phyloP scores from a whole-genome alignment of 305 asterid species.

The Striga hermonthica region DNA sequence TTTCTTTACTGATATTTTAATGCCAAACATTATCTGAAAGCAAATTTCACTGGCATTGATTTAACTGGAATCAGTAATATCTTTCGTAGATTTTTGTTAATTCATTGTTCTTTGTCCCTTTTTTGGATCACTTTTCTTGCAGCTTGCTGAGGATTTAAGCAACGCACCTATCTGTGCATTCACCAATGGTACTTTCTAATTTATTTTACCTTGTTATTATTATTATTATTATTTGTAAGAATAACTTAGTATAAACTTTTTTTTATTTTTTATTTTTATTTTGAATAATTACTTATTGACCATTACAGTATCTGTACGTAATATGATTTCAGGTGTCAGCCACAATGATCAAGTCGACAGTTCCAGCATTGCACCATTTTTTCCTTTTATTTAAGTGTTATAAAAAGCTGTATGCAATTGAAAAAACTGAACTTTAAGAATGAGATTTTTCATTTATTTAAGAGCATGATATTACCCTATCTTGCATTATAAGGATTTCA shows the following conservation, averaged over 20 bases:
- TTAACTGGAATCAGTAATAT: not conserved
- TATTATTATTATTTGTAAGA: not conserved
- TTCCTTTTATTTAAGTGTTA: too few relatives aligned
- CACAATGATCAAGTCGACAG: conserved; percentile 87
- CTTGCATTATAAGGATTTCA: too few relatives aligned
- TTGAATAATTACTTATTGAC: not conserved
- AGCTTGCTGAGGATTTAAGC: conserved; percentile 96
- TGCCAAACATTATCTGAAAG: not conserved
- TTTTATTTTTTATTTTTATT: too few relatives aligned
- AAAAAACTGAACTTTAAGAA: too few relatives aligned
- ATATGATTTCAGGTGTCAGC: conserved; percentile 69
- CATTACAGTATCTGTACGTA: not conserved
- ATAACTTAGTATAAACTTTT: not conserved
- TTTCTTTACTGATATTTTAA: too few relatives aligned
- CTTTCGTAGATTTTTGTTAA: not conserved
- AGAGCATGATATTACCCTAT: too few relatives aligned
- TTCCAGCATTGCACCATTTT: conserved; percentile 54
- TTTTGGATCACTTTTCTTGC: conserved; percentile 31
- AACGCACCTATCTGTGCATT: conserved; percentile 88
- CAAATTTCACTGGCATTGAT: not conserved
- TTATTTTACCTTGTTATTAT: not conserved
- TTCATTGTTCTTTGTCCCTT: conserved; percentile 4
- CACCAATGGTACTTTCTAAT: conserved; percentile 65
- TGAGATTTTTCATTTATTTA: too few relatives aligned
- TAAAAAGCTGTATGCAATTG: too few relatives aligned